phyloP scores from a whole-genome alignment of 73 alveolate genomes.

The Uronychia setigera region DNA sequence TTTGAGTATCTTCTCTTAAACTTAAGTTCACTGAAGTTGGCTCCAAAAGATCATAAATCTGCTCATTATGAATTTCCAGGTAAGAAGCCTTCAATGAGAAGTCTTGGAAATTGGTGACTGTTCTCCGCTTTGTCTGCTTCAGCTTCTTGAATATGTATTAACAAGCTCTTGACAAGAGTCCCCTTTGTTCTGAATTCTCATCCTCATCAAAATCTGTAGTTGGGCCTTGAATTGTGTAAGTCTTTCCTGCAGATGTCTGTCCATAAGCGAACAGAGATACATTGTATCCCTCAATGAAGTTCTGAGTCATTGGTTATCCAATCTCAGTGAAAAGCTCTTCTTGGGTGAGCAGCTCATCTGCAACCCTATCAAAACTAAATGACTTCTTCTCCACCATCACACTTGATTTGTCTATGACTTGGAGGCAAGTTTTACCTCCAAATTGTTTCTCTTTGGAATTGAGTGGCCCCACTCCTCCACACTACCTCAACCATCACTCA shows the following conservation, averaged over 20 bases:
- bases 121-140: constrained; percentile 55
- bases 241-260: constrained; percentile 97
- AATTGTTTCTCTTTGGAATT: too few relatives aligned
- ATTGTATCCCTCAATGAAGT: constrained; percentile 93
- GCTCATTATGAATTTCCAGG: constrained; percentile 97
- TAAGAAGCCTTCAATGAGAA: constrained; percentile 86
- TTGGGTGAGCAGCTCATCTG: constrained; percentile 81
- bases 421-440: too few relatives aligned
- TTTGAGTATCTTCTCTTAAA: constrained; percentile 82
- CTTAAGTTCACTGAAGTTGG: constrained; percentile 14
- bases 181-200: constrained; percentile 48
- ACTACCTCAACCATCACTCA: too few relatives aligned
- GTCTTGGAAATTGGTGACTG: constrained; percentile 46
- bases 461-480: too few relatives aligned
- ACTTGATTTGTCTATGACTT: too few relatives aligned
- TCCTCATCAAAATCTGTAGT: constrained; percentile 5
- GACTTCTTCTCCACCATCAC: constrained; percentile 62
- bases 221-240: constrained; percentile 94
- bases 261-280: constrained; percentile 99
- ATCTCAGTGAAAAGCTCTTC: constrained; percentile 88
- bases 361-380: constrained; percentile 88
- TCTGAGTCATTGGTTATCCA: constrained; percentile 88
- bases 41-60: constrained; percentile 89
- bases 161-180: constrained; percentile 85
- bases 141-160: constrained; percentile 66